Conservation (phyloP, 495 filamentous ascomycete genomes). For the Aspergillus incahuasiensis region DNA sequence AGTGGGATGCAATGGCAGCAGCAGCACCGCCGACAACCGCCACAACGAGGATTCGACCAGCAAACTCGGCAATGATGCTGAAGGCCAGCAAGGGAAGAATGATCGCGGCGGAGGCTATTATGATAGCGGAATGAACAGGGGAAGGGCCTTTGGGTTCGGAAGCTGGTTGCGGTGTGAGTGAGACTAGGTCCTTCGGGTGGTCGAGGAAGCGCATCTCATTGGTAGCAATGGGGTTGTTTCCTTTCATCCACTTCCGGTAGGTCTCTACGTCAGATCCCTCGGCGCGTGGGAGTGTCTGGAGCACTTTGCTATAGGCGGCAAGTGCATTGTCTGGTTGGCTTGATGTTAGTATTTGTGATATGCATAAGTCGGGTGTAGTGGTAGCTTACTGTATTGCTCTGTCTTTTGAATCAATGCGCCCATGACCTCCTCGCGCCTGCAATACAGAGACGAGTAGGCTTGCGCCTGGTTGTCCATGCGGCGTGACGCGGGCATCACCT, state of each 20-base stretch:
- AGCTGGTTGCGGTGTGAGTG: constrained; percentile 34
- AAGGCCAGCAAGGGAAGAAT: constrained; percentile 59
- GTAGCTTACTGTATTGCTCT: constrained; percentile 73
- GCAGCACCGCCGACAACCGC: constrained; percentile 36
- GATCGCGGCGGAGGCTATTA: constrained; percentile 51
- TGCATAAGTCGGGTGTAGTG: not conserved
- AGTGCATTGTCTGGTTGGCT: constrained; percentile 59
- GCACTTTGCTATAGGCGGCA: constrained; percentile 59
- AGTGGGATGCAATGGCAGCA: constrained; percentile 34
- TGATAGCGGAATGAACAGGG: constrained; percentile 42
- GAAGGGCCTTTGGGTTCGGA: constrained; percentile 18
- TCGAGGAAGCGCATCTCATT: constrained; percentile 68
- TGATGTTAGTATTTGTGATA: not conserved
- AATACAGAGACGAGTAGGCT: constrained; percentile 64
- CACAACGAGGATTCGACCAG: constrained; percentile 51
- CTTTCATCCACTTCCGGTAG: constrained; percentile 64
- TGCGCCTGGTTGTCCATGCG: constrained; percentile 57
- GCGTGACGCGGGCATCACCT: constrained; percentile 57
- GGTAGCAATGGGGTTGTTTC: constrained; percentile 56
- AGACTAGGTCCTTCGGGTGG: constrained; percentile 60
- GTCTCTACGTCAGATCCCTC: constrained; percentile 51
- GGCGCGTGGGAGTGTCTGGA: constrained; percentile 52
- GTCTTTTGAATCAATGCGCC: constrained; percentile 68
- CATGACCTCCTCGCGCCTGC: constrained; percentile 65
- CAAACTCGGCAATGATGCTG: constrained; percentile 45